A percentile compares a stretch with the other conserved stretches of the same genome.
These are phyloP conservation scores for Bimuria novae-zelandiae DNA, from an alignment of 2,329 filamentous ascomycete species.

Conservation along the genomic window DNA sequence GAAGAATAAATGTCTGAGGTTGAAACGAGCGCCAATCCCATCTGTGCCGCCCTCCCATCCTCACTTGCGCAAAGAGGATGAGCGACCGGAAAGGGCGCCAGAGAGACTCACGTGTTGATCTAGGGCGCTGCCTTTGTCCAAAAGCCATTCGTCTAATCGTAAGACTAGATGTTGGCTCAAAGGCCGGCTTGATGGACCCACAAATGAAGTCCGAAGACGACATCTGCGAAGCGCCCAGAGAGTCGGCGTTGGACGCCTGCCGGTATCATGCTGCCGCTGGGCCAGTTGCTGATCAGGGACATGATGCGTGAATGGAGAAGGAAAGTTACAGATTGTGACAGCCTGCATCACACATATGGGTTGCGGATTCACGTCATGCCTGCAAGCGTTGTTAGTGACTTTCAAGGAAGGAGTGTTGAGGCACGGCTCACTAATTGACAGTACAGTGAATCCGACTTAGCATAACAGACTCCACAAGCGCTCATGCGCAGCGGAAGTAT, in stretches of 20 bases:
- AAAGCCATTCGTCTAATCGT: slow-evolving; percentile 31
- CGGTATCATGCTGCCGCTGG: neutral
- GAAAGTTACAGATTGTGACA: no score
- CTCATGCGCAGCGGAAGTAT: no score
- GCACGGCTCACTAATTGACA: neutral
- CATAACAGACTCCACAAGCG: no score
- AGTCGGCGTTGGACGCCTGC: neutral
- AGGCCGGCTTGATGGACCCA: slow-evolving; percentile 38
- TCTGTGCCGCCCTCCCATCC: slow-evolving; percentile 29
- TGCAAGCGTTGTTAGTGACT: no score
- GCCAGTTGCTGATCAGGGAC: neutral
- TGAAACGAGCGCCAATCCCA: slow-evolving; percentile 42
- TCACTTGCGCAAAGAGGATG: slow-evolving; percentile 26
- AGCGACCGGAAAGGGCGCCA: slow-evolving; percentile 36
- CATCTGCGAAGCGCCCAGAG: slow-evolving; percentile 28
- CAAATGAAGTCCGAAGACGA: slow-evolving; percentile 29
- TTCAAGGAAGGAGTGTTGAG: no score
- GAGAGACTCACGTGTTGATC: slow-evolving; percentile 37
- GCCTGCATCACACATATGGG: neutral
- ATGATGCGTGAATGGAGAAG: no score
- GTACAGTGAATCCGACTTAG: neutral
- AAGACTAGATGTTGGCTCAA: slow-evolving; percentile 18
- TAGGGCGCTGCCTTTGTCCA: slow-evolving; percentile 45
- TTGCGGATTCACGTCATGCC: neutral
- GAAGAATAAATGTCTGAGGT: slow-evolving; percentile 31